Evolutionary conservation across 129 eudicot species (phyloP).

Genomic region (Pulicaria dysenterica): DNA sequence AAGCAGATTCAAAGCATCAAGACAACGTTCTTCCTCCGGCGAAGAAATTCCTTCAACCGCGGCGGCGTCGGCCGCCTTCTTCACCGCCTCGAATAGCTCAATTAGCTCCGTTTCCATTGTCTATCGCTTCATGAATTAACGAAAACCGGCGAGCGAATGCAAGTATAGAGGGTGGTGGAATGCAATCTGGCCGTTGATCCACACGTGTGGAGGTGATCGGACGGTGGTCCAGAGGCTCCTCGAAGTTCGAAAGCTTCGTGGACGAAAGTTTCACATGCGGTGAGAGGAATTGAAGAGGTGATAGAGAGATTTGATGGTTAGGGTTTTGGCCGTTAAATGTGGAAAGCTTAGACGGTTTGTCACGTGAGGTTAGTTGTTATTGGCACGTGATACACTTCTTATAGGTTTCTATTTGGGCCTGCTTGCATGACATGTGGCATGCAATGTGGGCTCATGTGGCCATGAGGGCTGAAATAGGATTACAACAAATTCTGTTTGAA

Average conservation of each 20-base stretch:
- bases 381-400: constrained; percentile 22
- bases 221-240: constrained; percentile 33
- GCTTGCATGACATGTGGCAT: not conserved
- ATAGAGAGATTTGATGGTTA: constrained; percentile 22
- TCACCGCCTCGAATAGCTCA: constrained; percentile 72
- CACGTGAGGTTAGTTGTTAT: constrained; percentile 29
- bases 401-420: constrained; percentile 24
- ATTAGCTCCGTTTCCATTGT: constrained; percentile 69
- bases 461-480: no score
- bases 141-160: not conserved
- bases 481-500: no score
- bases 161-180: not conserved
- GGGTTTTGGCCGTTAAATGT: constrained; percentile 35
- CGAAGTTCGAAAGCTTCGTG: constrained; percentile 24
- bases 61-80: constrained; percentile 78
- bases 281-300: not conserved
- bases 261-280: constrained; percentile 23
- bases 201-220: constrained; percentile 34
- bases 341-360: constrained; percentile 7
- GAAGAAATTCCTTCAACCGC: constrained; percentile 27
- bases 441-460: no score
- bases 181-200: constrained; percentile 14
- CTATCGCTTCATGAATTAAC: constrained; percentile 15
- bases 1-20: constrained; percentile 65
- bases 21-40: constrained; percentile 79